Base-by-base conservation (phyloP, 768 basidiomycete species). In the Coprinellus aureogranulatus region DNA sequence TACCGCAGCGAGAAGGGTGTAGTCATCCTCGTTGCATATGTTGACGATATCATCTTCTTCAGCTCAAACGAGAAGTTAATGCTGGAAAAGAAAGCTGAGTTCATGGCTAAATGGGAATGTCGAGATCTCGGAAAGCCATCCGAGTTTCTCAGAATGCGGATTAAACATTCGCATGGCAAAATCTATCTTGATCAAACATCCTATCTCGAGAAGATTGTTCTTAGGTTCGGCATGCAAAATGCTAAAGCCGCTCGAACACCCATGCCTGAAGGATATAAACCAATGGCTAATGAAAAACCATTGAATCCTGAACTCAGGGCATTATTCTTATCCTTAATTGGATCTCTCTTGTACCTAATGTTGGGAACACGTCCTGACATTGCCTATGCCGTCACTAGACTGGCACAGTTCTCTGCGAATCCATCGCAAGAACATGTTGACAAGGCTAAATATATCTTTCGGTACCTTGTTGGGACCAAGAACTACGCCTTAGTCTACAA, bases 101-200 rank as follows among this genome's bases (percentile, higher is more conserved):
- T 67, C 42, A 62, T 64, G 52, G 45, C 50, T 6, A 59, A 59
- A 56, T 67, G 65, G 65, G 63, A 68, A 61, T 68, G 67, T 53
- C 59, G 45, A 16, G 62, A 67, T 49, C 50, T 64, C 22, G 66
- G 64, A 12, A 41, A 55, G 28, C 56, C 55, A 14, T 53, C 47
- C 9, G 63, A 67, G 51, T 64, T 68, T 30, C 48, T 66, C 0
- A 20, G 62, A 16, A 68, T 68, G 61, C 31, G 46, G 4, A 57
- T 68, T 14, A 20, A 16, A 10, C 22, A 39, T n/a, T 49, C 22
- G 18, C 37, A 47, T 27, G 9, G 20, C 8, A 52, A 53, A 41
- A 58, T 63, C 25, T 31, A 39, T 3, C 22, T 68, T 27, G 65
- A 68, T 47, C 65, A 68, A 41, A 23, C 27, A 4, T 14, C 31